phyloP scores from a whole-genome alignment of 2,329 filamentous ascomycete species.

The Fusarium bulbicola region DNA sequence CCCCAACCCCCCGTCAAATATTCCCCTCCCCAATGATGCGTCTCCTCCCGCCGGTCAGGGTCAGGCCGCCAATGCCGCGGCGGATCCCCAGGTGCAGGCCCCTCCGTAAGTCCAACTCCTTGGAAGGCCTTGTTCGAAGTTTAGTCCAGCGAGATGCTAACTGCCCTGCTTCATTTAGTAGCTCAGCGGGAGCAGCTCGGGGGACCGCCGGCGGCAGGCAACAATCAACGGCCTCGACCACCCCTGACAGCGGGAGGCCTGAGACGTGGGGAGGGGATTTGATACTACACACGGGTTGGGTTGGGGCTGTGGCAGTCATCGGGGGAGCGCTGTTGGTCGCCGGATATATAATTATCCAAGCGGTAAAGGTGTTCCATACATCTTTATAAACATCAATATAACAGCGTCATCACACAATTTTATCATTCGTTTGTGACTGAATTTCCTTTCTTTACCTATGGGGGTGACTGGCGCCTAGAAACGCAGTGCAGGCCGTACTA shows the following conservation, averaged over 20 bases:
- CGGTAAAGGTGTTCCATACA: neutral
- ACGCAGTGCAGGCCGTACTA: too few species aligned
- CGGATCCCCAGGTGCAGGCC: neutral
- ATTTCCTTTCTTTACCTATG: neutral
- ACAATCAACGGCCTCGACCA: fast-evolving
- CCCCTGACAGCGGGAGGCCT: neutral
- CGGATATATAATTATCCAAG: neutral
- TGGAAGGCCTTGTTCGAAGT: too few species aligned
- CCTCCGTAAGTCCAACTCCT: neutral
- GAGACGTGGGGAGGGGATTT: too few species aligned
- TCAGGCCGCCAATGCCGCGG: neutral
- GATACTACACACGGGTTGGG: too few species aligned
- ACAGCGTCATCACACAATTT: neutral
- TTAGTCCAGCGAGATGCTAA: too few species aligned
- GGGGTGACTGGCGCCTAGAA: too few species aligned
- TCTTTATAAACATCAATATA: neutral
- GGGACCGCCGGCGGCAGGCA: neutral
- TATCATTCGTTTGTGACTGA: neutral
- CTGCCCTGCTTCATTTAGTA: neutral
- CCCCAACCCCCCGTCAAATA: neutral
- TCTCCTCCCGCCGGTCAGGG: neutral
- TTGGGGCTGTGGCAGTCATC: neutral
- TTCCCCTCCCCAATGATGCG: neutral
- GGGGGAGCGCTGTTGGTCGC: neutral
- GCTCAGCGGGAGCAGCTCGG: neutral